phyloP scores from a whole-genome alignment of 148 eudicot species.

The Vaccinium darrowii region DNA sequence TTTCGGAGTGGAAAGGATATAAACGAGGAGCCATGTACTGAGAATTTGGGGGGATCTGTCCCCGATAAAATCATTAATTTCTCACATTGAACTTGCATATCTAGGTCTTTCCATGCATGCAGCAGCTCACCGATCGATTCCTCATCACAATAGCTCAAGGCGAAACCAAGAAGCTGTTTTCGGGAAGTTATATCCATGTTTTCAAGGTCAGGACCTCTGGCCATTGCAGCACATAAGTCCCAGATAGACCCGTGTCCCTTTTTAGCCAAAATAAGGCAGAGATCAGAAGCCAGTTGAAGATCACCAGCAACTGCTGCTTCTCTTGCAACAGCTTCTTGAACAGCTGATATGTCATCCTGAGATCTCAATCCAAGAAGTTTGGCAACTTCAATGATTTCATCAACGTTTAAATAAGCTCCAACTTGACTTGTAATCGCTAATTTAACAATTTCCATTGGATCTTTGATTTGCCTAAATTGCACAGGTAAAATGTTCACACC shows the following conservation, averaged over 20 bases:
- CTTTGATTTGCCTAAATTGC: conserved; percentile 95
- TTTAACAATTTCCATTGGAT: conserved; percentile 87
- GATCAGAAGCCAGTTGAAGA: conserved; percentile 83
- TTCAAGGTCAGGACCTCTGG: conserved; percentile 87
- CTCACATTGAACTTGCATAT: conserved; percentile 78
- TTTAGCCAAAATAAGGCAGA: conserved; percentile 80
- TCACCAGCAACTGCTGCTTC: conserved; percentile 99
- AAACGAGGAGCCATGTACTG: conserved; percentile 31
- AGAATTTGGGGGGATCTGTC: conserved; percentile 47
- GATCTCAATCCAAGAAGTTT: conserved; percentile 92
- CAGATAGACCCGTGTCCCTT: conserved; percentile 87
- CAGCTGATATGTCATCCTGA: conserved; percentile 74
- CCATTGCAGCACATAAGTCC: conserved; percentile 98
- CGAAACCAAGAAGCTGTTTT: conserved; percentile 85
- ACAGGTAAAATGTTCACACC: conserved; percentile 85
- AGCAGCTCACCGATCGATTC: conserved; percentile 92
- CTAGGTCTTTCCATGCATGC: conserved; percentile 91
- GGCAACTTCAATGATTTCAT: conserved; percentile 86
- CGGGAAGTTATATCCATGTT: conserved; percentile 72
- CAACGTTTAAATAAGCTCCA: conserved; percentile 88
- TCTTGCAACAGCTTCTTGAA: conserved; percentile 97
- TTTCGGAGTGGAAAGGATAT: conserved; percentile 28
- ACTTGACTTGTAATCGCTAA: conserved; percentile 88
- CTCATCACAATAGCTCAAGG: conserved; percentile 96
- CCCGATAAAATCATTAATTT: conserved; percentile 58